Base-by-base conservation (phyloP, 371 early-diverging fungal species). In the Blastocladiella emersonii region DNA sequence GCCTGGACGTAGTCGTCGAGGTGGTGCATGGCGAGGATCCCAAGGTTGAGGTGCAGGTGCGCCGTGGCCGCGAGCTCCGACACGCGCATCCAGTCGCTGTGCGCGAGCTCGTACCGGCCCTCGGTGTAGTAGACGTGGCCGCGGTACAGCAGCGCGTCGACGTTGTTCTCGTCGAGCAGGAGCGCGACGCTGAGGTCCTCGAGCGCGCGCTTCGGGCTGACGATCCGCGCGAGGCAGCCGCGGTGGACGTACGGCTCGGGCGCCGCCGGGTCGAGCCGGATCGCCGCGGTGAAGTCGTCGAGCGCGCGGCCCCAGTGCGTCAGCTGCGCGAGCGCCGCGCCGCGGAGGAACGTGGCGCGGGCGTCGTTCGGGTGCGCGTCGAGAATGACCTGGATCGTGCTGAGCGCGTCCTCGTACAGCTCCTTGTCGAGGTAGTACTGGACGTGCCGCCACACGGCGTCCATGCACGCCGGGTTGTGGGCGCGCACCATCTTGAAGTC, bases 111-210 rank as follows among this genome's bases (percentile, higher is more conserved):
- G 59, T 76, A 72, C 62, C 73, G 63, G 57, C 66, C 70, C 34
- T 73, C 37, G 37, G 67, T 71, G 63, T 68, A 71, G 61, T 78
- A 78, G 4, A 76, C 56, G n/a, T 70, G 59, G 72, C 74, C 77
- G 63, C 80, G 62, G 53, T 75, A 72, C 56, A 67, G 72, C 56
- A 68, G 74, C 15, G 78, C 75, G 10, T 73, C 73, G 10, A 62
- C 35, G 13, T 62, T 62, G 6, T 68, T 62, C 45, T 73, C 72
- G 61, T 79, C 76, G 17, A 79, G 57, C n/a, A 79, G 63, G 5
- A 79, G 63, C 3, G 74, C 71, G 1, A 76, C 59, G 37, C 72
- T 72, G 19, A 76, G 66, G 61, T 79, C 76, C 48, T 79, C 74
- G 45, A 79, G 74, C 3, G 80, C 76, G 37, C 66, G 61, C 35